A percentile compares a stretch with the other conserved stretches of the same genome.
Evolutionary conservation across 2,329 filamentous ascomycete species (phyloP).

Genomic region (Aspergillus novoparasiticus): DNA sequence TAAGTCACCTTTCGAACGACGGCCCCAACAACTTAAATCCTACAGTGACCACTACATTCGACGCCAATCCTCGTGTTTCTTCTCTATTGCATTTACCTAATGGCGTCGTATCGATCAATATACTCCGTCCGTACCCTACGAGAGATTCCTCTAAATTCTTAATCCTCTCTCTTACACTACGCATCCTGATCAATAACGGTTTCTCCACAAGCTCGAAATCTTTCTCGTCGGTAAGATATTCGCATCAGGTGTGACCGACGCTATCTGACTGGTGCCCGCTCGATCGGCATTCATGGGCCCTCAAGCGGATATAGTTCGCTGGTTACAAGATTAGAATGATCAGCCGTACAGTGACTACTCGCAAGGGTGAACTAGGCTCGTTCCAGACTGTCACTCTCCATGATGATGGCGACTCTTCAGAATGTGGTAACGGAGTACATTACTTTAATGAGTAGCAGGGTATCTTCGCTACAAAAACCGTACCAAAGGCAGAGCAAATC

Average conservation of each 20-base stretch:
- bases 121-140: neutral
- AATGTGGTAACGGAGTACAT: no score
- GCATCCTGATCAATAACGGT: neutral
- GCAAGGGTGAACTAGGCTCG: neutral
- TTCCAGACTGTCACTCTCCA: neutral
- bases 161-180: neutral
- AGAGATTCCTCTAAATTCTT: neutral
- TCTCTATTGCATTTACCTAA: neutral
- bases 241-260: neutral
- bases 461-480: no score
- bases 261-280: neutral
- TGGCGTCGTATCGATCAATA: neutral
- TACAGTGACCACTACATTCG: neutral
- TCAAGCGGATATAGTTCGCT: neutral
- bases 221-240: neutral
- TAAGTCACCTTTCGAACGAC: no score
- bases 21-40: neutral
- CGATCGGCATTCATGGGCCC: neutral
- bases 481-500: neutral
- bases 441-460: no score
- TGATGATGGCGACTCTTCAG: no score
- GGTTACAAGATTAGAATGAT: neutral
- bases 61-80: neutral
- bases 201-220: neutral
- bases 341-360: neutral